These are phyloP conservation scores for Pichia pseudocactophila DNA, from an alignment of 805 yeast species.

Conservation along the genomic window DNA sequence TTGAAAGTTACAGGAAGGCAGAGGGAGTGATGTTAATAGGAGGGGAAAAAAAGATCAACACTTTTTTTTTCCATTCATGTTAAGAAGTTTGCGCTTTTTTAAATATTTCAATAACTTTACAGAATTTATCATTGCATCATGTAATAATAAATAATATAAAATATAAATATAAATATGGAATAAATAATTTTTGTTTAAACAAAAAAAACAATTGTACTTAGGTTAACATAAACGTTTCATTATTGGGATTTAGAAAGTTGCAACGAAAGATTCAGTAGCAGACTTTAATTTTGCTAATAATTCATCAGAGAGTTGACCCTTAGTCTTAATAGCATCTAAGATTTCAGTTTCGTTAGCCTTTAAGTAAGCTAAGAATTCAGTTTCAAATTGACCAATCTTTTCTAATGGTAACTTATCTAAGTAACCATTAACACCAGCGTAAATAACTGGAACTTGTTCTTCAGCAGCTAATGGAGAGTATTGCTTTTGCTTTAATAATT, in stretches of 20 bases:
- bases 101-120: conserved; percentile 2
- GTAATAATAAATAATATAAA: conserved; percentile 8
- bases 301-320: conserved; percentile 89
- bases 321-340: conserved; percentile 72
- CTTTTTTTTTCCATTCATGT: too few species aligned
- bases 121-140: conserved; percentile 15
- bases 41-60: too few species aligned
- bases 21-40: too few species aligned
- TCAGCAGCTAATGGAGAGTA: conserved; percentile 95
- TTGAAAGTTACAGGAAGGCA: too few species aligned
- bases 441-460: conserved; percentile 97
- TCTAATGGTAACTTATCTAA: conserved; percentile 79
- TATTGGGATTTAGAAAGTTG: conserved; percentile 56
- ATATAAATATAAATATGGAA: conserved; percentile 15
- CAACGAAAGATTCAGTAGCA: conserved; percentile 87
- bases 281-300: conserved; percentile 77
- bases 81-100: neutral
- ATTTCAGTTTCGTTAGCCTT: conserved; percentile 83
- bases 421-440: conserved; percentile 99
- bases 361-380: conserved; percentile 84
- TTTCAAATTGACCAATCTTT: conserved; percentile 86
- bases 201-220: conserved; percentile 6
- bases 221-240: conserved; percentile 11
- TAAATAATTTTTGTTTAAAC: conserved; percentile 10
- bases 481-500: conserved; percentile 96